Evolutionary conservation across 108 stramenopile genomes (phyloP).

Genomic region (Schizochytrium sp.): DNA sequence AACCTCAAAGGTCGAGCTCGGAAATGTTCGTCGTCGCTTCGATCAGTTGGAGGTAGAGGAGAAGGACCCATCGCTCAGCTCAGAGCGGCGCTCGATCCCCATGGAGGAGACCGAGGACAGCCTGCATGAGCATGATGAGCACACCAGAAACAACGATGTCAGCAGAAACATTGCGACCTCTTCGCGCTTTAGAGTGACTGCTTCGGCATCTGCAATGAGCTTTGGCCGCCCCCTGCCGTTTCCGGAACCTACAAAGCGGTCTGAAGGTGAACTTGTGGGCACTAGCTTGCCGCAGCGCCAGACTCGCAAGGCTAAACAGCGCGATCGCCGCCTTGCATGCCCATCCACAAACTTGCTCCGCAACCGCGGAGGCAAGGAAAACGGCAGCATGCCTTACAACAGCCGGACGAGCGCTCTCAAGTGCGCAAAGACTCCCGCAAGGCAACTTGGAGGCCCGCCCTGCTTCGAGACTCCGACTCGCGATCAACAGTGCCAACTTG

Average conservation of each 20-base stretch:
- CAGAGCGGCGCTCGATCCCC: conserved; percentile 9
- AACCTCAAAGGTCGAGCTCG: background rate
- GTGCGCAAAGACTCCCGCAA: background rate
- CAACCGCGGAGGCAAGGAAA: conserved; percentile 5
- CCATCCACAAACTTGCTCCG: background rate
- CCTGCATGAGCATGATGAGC: background rate
- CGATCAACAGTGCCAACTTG: background rate
- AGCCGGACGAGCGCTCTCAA: background rate
- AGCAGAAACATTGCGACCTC: background rate
- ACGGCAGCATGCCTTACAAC: background rate
- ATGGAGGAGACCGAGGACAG: conserved; percentile 38
- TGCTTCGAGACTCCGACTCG: conserved; percentile 34
- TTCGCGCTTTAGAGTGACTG: too few relatives aligned
- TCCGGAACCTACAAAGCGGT: background rate
- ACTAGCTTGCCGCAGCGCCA: background rate
- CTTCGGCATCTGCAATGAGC: too few relatives aligned
- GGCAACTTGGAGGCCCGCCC: conserved; percentile 24
- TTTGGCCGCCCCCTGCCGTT: background rate
- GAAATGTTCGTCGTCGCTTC: background rate
- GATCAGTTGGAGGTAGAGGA: background rate
- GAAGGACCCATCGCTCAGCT: background rate
- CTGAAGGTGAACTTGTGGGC: background rate
- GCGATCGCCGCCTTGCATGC: background rate
- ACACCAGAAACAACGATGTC: background rate
- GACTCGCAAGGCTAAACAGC: conserved; percentile 15